Conservation (phyloP, 2,329 filamentous ascomycete genomes). For the Sporothrix protearum region DNA sequence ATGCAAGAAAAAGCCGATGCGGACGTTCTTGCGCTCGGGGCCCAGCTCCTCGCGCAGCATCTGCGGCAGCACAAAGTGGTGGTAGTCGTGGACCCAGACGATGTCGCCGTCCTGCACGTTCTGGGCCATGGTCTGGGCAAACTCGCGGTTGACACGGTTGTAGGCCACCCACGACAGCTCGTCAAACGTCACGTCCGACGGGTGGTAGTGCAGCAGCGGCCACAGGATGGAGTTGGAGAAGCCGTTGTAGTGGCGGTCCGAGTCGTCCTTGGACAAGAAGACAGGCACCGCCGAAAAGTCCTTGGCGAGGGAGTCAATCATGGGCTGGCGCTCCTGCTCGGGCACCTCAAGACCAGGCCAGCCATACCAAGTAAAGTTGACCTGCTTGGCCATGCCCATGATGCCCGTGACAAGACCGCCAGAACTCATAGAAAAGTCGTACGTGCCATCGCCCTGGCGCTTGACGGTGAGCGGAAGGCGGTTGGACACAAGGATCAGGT, state of each 20-base stretch:
- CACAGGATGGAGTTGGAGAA: conserved; percentile 98
- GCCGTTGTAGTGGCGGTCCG: conserved; percentile 94
- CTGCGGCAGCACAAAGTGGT: conserved; percentile 91
- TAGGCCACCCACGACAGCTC: conserved; percentile 93
- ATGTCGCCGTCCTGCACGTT: conserved; percentile 91
- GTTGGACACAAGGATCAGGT: conserved; percentile 71
- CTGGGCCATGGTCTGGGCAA: conserved; percentile 80
- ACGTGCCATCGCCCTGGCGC: conserved; percentile 83
- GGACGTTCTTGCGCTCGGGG: conserved; percentile 78
- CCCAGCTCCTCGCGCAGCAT: conserved; percentile 92
- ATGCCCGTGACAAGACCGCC: conserved; percentile 92
- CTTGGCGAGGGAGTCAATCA: conserved; percentile 75
- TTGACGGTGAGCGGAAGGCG: conserved; percentile 96
- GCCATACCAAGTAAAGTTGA: conserved; percentile 96
- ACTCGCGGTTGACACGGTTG: conserved; percentile 85
- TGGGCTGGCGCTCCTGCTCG: conserved; percentile 69
- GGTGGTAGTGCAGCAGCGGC: conserved; percentile 98
- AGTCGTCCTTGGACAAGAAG: conserved; percentile 88
- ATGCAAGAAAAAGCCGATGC: conserved; percentile 97
- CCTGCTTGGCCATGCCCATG: conserved; percentile 85
- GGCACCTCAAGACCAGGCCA: conserved; percentile 94
- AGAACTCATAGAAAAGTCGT: conserved; percentile 93
- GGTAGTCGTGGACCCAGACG: conserved; percentile 98
- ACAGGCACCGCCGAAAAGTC: conserved; percentile 88
- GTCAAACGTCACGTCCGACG: conserved; percentile 96